Conservation (phyloP, 208 protist genomes). For the Leishmania gerbilli region DNA sequence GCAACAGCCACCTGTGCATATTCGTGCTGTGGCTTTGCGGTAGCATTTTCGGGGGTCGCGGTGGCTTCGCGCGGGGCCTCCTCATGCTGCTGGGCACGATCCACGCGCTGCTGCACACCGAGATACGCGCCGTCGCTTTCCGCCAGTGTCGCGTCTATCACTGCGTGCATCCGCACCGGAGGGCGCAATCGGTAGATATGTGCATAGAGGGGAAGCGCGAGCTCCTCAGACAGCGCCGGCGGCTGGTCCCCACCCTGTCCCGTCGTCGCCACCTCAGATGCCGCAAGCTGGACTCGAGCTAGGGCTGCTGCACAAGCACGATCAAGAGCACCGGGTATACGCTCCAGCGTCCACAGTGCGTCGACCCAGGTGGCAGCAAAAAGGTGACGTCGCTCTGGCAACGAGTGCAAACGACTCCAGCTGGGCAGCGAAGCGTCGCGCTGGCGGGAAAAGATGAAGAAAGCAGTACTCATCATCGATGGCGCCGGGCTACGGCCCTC, state of each 20-base stretch:
- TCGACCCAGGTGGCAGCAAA: slow-evolving; percentile 50
- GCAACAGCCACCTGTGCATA: background rate
- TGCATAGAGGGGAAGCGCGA: slow-evolving; percentile 36
- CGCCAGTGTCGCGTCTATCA: slow-evolving; percentile 2
- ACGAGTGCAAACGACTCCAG: slow-evolving; percentile 31
- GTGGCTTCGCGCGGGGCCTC: background rate
- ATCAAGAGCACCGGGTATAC: slow-evolving; percentile 22
- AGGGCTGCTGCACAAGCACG: slow-evolving; percentile 4
- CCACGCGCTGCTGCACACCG: slow-evolving; percentile 3
- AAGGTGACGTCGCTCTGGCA: slow-evolving; percentile 39
- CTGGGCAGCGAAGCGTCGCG: slow-evolving; percentile 31
- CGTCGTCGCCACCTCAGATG: background rate
- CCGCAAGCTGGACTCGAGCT: background rate
- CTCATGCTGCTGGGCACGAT: background rate
- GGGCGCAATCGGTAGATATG: slow-evolving; percentile 44
- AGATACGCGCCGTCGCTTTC: background rate
- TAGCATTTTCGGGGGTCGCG: slow-evolving; percentile 18
- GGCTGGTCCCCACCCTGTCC: background rate
- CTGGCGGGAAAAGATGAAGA: slow-evolving; percentile 35
- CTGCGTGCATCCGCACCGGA: slow-evolving; percentile 38
- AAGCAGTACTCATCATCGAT: background rate
- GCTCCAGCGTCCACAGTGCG: slow-evolving; percentile 58
- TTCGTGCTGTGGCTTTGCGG: background rate
- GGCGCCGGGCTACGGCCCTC: background rate
- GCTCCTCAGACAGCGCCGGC: slow-evolving; percentile 7